Evolutionary conservation across 106 monocot species (phyloP).

Genomic region (Dioscorea dumetorum): DNA sequence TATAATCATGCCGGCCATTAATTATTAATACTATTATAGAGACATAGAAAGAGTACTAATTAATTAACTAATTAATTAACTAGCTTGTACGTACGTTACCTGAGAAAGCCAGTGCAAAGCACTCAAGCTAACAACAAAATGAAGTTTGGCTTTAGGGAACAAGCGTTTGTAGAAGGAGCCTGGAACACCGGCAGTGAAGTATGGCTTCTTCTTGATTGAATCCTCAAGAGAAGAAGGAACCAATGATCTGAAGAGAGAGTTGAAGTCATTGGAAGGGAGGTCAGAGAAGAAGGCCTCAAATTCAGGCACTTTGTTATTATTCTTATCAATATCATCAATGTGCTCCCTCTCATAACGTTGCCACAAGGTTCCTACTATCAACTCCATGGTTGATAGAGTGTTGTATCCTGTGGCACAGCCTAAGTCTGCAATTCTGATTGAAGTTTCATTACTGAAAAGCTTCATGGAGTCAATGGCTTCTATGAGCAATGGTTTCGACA

Average conservation of each 20-base stretch:
- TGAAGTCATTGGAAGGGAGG: slow-evolving; percentile 62
- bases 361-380: slow-evolving; percentile 20
- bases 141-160: slow-evolving; percentile 43
- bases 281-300: slow-evolving; percentile 59
- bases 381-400: slow-evolving; percentile 41
- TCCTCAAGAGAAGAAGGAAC: background rate
- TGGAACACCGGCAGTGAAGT: slow-evolving; percentile 42
- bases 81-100: too few species aligned
- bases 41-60: too few species aligned
- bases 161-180: slow-evolving; percentile 54
- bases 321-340: background rate
- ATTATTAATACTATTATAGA: too few species aligned
- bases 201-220: slow-evolving; percentile 3
- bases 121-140: slow-evolving; percentile 42
- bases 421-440: slow-evolving; percentile 39
- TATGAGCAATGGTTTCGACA: slow-evolving; percentile 35
- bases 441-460: slow-evolving; percentile 24
- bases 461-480: slow-evolving; percentile 37
- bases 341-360: slow-evolving; percentile 22
- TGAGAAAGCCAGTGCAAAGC: slow-evolving; percentile 61
- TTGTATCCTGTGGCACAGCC: slow-evolving; percentile 60
- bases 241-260: slow-evolving; percentile 42
- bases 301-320: slow-evolving; percentile 20
- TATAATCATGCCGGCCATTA: too few species aligned
- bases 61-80: too few species aligned